Evolutionary conservation across 352 stramenopile species (phyloP), one percentile per base, ranked within the genome.

Genomic region (Phytophthora parvispora): DNA sequence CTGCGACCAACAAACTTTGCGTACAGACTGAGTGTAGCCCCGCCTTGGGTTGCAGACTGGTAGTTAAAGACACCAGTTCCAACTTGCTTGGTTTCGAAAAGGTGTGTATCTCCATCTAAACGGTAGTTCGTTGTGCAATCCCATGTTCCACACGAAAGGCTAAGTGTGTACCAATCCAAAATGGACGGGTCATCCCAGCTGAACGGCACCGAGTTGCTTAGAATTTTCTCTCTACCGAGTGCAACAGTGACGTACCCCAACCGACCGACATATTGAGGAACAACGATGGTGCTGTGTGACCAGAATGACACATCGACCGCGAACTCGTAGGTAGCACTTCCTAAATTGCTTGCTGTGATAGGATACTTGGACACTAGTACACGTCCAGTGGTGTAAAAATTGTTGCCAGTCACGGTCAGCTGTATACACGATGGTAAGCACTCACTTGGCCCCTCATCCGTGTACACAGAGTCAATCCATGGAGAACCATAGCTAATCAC

Each of bases 151-250:
- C 83, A 91, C 0, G 65, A 77, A n/a, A 72, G 32, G 5, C 58
- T 74, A 24, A 86, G 69, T 22, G 80, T 87, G 45, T 87, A 78
- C 83, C 83, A 91, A 54, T 89, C 80, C 3, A 91, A 68, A 48
- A 89, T 71, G 0, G 69, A 69, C 18, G 83, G 83, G 56, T 89
- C 80, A 24, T 88, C 77, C 83, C 83, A 91, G 50, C 78, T 88
- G 60, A 89, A 91, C 9, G 79, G 34, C 0, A 59, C 77, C 13
- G 80, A 88, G 36, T 89, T 89, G 36, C 83, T 91, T 31, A 77
- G 69, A 4, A 89, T 28, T 12, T 73, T 77, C 10, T 74, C 60
- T 53, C 36, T 56, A 3, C 80, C 83, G n/a, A 89, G 62, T 20
- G 85, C 60, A 25, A 91, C 28, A 2, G 80, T 88, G 16, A 89